Percentiles rank a stretch among this genome's conserved stretches.
Evolutionary conservation across 192 early-diverging fungal genomes (phyloP).

Genomic region (Endogone sp.): DNA sequence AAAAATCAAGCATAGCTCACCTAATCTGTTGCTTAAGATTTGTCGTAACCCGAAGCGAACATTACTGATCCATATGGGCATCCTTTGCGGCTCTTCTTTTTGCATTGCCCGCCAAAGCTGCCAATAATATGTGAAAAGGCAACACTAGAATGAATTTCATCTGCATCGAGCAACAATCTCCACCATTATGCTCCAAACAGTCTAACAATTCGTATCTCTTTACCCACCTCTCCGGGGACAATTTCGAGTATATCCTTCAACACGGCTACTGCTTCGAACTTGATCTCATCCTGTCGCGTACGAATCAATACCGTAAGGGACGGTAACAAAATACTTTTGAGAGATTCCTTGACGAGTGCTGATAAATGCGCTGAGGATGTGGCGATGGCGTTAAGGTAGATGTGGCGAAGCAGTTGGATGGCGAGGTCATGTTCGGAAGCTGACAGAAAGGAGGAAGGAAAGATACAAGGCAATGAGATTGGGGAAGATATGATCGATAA

Average conservation of each 20-base stretch:
- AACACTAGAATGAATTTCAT: no score
- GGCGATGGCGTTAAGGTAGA: conserved; percentile 12
- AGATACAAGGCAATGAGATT: background rate
- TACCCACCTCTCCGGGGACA: conserved; percentile 13
- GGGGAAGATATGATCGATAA: no score
- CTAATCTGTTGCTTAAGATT: conserved; percentile 30
- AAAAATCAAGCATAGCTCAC: no score
- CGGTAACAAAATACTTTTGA: conserved; percentile 13
- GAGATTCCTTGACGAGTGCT: conserved; percentile 9
- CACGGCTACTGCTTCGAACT: conserved; percentile 28
- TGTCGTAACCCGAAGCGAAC: conserved; percentile 28
- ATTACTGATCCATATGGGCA: conserved; percentile 17
- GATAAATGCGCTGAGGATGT: conserved; percentile 10
- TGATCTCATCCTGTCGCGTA: conserved; percentile 26
- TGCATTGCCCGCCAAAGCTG: conserved; percentile 13
- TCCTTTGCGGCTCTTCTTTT: conserved; percentile 5
- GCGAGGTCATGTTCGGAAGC: conserved; percentile 21
- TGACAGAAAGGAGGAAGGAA: background rate
- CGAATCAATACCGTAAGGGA: conserved; percentile 16
- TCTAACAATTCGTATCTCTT: background rate
- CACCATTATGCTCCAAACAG: background rate
- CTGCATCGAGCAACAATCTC: no score
- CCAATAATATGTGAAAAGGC: no score
- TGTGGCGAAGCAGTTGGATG: conserved; percentile 8
- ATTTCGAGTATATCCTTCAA: conserved; percentile 18